phyloP scores from a whole-genome alignment of 495 filamentous ascomycete genomes.

The Neurospora cerealis region DNA sequence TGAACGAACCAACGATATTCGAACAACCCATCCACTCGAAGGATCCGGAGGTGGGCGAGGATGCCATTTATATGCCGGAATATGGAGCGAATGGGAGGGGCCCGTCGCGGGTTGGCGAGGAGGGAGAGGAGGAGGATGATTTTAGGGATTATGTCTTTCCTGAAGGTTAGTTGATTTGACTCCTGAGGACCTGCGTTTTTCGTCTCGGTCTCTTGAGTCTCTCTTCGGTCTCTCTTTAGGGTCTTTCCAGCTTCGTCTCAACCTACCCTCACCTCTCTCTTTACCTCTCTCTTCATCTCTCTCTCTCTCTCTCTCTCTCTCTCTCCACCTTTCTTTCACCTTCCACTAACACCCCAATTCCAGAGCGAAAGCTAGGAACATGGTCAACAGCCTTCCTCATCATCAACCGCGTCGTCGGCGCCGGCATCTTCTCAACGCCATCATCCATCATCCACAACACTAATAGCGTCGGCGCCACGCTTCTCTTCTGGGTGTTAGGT shows the following conservation, averaged over 20 bases:
- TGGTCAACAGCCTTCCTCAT: constrained; percentile 27
- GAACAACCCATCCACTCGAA: constrained; percentile 21
- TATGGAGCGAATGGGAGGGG: neutral
- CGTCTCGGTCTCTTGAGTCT: neutral
- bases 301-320: neutral
- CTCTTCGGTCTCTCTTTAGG: neutral
- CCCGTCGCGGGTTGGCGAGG: neutral
- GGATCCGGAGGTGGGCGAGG: constrained; percentile 12
- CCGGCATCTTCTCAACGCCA: constrained; percentile 23
- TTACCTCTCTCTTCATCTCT: neutral
- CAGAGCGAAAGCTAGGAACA: constrained; percentile 24
- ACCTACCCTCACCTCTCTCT: neutral
- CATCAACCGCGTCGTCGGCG: constrained; percentile 24
- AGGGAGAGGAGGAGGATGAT: constrained; percentile 8
- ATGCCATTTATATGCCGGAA: neutral
- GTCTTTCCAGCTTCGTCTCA: no score
- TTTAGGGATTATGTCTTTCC: constrained; percentile 29
- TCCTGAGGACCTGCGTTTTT: no score
- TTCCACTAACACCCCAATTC: neutral
- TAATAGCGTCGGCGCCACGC: constrained; percentile 21
- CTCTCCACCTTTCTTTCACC: neutral
- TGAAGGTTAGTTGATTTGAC: constrained; percentile 18
- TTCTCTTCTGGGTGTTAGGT: constrained; percentile 24
- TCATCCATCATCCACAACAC: constrained; percentile 16
- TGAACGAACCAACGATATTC: constrained; percentile 29